Conservation (phyloP, 208 protist species). For the Trypanosoma grayi region DNA sequence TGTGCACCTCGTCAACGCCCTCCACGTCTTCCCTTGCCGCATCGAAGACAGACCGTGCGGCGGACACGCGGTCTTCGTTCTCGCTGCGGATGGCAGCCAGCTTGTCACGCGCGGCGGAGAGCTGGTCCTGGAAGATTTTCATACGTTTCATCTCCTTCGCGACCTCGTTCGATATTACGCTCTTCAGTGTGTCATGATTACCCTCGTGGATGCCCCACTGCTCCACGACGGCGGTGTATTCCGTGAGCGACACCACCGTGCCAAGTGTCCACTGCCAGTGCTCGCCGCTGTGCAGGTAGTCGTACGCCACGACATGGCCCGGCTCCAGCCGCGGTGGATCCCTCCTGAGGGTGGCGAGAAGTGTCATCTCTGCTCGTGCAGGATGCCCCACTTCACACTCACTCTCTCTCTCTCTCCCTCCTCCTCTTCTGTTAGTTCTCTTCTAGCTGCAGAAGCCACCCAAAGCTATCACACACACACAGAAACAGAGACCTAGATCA, state of each 20-base stretch:
- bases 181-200: constrained; percentile 36
- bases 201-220: constrained; percentile 59
- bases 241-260: constrained; percentile 38
- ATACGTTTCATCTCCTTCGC: constrained; percentile 41
- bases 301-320: constrained; percentile 60
- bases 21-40: constrained; percentile 27
- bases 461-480: too few relatives aligned
- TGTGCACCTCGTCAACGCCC: constrained; percentile 44
- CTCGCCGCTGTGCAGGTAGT: constrained; percentile 47
- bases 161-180: constrained; percentile 51
- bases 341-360: constrained; percentile 25
- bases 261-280: constrained; percentile 70
- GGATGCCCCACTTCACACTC: neutral
- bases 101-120: constrained; percentile 40
- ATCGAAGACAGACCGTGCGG: constrained; percentile 37
- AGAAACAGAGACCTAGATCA: too few relatives aligned
- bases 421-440: too few relatives aligned
- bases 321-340: constrained; percentile 24
- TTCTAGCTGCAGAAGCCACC: too few relatives aligned
- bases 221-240: constrained; percentile 40
- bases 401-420: neutral
- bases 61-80: constrained; percentile 62
- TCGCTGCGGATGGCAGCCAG: constrained; percentile 55
- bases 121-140: constrained; percentile 50
- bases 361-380: constrained; percentile 9